A percentile compares a stretch with the other conserved stretches of the same genome.
phyloP scores from a whole-genome alignment of 2,329 filamentous ascomycete species.

The Pseudogymnoascus sp. region DNA sequence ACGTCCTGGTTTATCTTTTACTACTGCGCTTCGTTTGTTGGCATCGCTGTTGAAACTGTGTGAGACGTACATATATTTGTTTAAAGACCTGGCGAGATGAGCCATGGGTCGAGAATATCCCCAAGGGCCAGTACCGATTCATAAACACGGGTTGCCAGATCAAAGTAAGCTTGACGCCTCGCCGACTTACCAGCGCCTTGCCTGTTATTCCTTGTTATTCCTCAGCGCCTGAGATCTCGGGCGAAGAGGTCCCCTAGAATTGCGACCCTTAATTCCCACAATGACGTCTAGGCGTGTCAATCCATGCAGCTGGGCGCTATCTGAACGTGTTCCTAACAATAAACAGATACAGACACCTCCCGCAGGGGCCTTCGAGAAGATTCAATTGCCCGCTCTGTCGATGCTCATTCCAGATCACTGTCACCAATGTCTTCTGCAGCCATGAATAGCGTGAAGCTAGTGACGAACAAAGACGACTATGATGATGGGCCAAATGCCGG shows the following conservation, averaged over 20 bases:
- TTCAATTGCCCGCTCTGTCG: constrained; percentile 8
- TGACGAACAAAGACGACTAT: constrained; percentile 3
- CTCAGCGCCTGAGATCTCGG: not conserved
- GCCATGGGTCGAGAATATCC: constrained; percentile 4
- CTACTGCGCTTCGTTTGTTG: not conserved
- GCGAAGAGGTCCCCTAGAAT: constrained; percentile 4
- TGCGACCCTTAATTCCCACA: constrained; percentile 1
- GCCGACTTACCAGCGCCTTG: not conserved
- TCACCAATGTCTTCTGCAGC: constrained; percentile 21
- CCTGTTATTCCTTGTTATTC: not conserved
- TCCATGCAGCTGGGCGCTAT: not conserved
- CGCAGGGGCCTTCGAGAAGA: not conserved
- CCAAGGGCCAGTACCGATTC: constrained; percentile 3
- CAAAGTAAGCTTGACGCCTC: constrained; percentile 1
- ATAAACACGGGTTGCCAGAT: constrained; percentile 4
- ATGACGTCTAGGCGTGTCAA: constrained; percentile 4
- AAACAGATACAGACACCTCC: constrained; percentile 1
- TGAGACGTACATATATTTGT: constrained; percentile 5
- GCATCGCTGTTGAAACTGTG: constrained; percentile 2
- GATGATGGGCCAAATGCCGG: not conserved
- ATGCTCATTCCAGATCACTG: constrained; percentile 20
- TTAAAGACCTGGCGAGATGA: not conserved
- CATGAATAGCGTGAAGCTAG: constrained; percentile 21
- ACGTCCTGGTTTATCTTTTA: not conserved
- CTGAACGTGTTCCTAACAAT: not conserved